phyloP scores from a whole-genome alignment of 2,329 filamentous ascomycete species.

The Alternaria gaisen region DNA sequence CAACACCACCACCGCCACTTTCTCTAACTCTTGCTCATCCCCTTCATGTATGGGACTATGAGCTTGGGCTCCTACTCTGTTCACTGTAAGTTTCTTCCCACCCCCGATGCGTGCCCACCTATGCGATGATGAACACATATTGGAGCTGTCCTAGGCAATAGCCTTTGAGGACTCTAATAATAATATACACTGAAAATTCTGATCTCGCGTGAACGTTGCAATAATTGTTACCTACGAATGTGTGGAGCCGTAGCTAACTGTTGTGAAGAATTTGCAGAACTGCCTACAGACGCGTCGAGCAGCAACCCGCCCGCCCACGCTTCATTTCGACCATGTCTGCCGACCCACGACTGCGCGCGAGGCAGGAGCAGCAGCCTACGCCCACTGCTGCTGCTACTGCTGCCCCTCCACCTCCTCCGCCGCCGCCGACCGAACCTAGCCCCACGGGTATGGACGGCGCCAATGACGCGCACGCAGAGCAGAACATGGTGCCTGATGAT shows the following conservation, averaged over 20 bases:
- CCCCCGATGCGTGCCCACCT: slow-evolving; percentile 13
- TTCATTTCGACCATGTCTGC: slow-evolving; percentile 44
- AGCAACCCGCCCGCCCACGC: neutral
- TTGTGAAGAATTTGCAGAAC: slow-evolving; percentile 37
- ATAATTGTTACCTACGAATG: slow-evolving; percentile 4
- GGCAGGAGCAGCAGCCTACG: slow-evolving; percentile 49
- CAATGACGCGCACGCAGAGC: slow-evolving; percentile 35
- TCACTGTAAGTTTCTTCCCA: slow-evolving; percentile 24
- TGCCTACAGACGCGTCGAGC: slow-evolving; percentile 8
- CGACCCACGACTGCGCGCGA: slow-evolving; percentile 60
- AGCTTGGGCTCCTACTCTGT: neutral
- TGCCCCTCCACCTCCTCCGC: slow-evolving; percentile 62
- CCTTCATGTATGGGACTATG: slow-evolving; percentile 14
- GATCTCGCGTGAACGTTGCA: slow-evolving; percentile 35
- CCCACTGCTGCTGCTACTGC: slow-evolving; percentile 52
- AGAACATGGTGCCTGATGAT: slow-evolving; percentile 51
- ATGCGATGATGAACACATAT: slow-evolving; percentile 70
- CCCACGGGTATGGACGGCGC: slow-evolving; percentile 45
- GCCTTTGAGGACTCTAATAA: slow-evolving; percentile 60
- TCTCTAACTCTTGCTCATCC: slow-evolving; percentile 1
- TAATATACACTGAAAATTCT: slow-evolving; percentile 55
- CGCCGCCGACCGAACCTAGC: slow-evolving; percentile 49
- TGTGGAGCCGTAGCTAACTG: slow-evolving; percentile 31
- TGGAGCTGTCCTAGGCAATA: slow-evolving; percentile 77
- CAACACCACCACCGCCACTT: neutral